Evolutionary conservation across 345 rosid species (phyloP).

Genomic region (Eucalyptus marginata): DNA sequence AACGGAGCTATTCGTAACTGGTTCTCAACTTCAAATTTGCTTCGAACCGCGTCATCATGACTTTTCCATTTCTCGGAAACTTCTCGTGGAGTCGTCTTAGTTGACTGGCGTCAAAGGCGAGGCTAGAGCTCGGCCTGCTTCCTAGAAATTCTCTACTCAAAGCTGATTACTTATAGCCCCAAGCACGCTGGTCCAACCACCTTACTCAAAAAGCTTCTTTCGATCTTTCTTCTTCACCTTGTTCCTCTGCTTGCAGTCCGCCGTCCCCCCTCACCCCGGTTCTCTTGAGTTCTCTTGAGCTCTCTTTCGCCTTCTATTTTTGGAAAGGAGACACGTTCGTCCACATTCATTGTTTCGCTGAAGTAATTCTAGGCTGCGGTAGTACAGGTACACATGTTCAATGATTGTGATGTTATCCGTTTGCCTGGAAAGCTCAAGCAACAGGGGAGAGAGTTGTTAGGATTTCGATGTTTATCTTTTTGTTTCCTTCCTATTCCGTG

Average conservation of each 20-base stretch:
- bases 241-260: neutral
- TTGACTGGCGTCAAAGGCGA: neutral
- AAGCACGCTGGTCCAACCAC: neutral
- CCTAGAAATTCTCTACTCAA: neutral
- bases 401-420: neutral
- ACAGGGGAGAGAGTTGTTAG: neutral
- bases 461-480: neutral
- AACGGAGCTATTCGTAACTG: neutral
- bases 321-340: neutral
- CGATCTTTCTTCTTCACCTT: neutral
- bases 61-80: neutral
- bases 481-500: neutral
- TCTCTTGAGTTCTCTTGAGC: neutral
- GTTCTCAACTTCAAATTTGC: neutral
- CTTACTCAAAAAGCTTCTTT: neutral
- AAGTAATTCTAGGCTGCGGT: neutral
- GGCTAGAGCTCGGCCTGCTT: neutral
- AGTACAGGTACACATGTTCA: neutral
- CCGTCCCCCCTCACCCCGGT: neutral
- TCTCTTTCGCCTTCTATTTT: neutral
- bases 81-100: neutral
- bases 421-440: neutral
- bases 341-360: neutral
- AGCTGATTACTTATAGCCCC: neutral
- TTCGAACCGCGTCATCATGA: neutral